Conservation (phyloP, 2,329 filamentous ascomycete genomes). For the Pseudonectria foliicola region DNA sequence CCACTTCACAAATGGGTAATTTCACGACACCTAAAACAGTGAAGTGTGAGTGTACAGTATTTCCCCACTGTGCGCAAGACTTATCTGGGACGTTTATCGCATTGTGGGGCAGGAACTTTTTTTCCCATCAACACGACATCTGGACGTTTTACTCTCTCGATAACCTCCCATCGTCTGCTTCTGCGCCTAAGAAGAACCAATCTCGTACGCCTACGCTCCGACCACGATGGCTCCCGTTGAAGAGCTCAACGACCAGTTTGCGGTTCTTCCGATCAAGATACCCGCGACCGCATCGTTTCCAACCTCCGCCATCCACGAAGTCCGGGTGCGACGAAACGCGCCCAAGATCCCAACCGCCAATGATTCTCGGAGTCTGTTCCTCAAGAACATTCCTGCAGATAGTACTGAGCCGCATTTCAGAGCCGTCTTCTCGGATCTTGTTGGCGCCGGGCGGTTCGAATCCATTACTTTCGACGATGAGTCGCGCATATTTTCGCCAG, state of each 20-base stretch:
- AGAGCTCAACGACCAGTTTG: slow-evolving; percentile 48
- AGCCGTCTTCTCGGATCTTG: slow-evolving; percentile 63
- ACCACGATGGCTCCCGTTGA: slow-evolving; percentile 24
- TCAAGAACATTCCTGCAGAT: slow-evolving; percentile 85
- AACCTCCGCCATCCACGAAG: slow-evolving; percentile 62
- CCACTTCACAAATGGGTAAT: no score
- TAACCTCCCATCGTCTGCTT: neutral
- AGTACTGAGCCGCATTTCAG: slow-evolving; percentile 72
- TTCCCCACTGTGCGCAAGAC: no score
- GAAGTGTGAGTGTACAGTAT: no score
- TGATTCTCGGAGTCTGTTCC: slow-evolving; percentile 74
- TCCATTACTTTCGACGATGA: slow-evolving; percentile 66
- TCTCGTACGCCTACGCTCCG: neutral
- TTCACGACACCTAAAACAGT: no score
- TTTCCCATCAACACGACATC: slow-evolving; percentile 13
- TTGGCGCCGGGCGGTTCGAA: slow-evolving; percentile 75
- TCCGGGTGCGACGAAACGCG: slow-evolving; percentile 79
- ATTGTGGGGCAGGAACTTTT: slow-evolving; percentile 14
- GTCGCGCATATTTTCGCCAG: slow-evolving; percentile 32
- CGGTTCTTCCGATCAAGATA: slow-evolving; percentile 61
- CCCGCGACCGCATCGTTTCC: slow-evolving; percentile 57
- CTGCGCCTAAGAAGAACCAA: slow-evolving; percentile 1
- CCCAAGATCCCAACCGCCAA: slow-evolving; percentile 69
- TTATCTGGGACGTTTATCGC: no score
- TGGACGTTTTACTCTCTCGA: no score